These are phyloP conservation scores for Nephelium lappaceum DNA, from an alignment of 345 rosid genomes.

Conservation along the genomic window DNA sequence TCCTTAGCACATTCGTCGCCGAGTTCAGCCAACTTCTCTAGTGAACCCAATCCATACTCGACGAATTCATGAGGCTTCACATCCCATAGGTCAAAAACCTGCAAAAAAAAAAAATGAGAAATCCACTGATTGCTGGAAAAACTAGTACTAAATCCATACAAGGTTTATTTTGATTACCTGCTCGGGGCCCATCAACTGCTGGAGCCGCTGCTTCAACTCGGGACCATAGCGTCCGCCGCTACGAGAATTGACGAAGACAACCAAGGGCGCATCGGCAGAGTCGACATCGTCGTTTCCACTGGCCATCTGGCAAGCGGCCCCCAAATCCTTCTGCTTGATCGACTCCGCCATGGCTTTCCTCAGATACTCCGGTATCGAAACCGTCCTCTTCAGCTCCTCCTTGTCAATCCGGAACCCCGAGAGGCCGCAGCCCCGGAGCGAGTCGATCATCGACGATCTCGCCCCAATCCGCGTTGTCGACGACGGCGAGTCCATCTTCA, in stretches of 20 bases:
- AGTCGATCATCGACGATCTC: constrained; percentile 67
- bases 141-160: too few species aligned
- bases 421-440: constrained; percentile 61
- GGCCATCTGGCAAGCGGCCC: constrained; percentile 28
- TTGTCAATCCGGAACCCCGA: constrained; percentile 69
- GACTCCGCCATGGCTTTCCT: constrained; percentile 65
- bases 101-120: constrained; percentile 3
- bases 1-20: constrained; percentile 87
- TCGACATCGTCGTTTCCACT: constrained; percentile 12
- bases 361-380: constrained; percentile 70
- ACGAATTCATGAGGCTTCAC: constrained; percentile 89
- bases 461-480: constrained; percentile 54
- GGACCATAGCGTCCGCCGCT: constrained; percentile 93
- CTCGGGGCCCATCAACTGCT: constrained; percentile 71
- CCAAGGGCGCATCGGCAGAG: constrained; percentile 71
- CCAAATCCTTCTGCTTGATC: constrained; percentile 53
- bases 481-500: constrained; percentile 54
- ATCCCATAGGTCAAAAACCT: constrained; percentile 83
- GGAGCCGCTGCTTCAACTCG: constrained; percentile 66
- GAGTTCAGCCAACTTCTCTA: constrained; percentile 68
- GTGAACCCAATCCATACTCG: constrained; percentile 71
- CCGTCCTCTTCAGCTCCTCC: constrained; percentile 57
- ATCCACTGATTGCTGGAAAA: too few species aligned
- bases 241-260: constrained; percentile 75
- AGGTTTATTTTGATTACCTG: constrained; percentile 45